These are phyloP conservation scores for Dalbergia oliveri DNA, from an alignment of 306 rosid genomes.

Conservation along the genomic window DNA sequence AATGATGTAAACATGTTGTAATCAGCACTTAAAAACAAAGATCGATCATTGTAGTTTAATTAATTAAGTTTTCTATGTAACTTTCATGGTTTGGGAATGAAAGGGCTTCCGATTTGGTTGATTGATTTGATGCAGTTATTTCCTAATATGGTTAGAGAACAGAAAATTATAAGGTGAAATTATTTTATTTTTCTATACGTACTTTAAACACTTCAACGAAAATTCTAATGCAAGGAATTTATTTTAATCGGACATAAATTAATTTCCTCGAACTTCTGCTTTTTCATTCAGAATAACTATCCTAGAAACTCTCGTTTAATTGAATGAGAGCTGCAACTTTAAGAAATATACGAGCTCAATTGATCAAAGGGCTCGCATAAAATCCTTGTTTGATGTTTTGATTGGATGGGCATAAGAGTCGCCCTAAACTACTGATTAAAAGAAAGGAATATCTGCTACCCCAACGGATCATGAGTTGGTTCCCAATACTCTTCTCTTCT, in stretches of 20 bases:
- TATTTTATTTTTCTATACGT: background rate
- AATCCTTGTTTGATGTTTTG: background rate
- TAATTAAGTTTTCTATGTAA: slow-evolving; percentile 12
- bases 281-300: background rate
- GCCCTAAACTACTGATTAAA: no score
- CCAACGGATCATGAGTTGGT: no score
- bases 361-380: background rate
- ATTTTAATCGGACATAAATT: background rate
- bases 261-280: background rate
- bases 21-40: background rate
- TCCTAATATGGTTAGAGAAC: background rate
- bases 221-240: background rate
- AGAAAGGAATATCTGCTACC: no score
- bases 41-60: background rate
- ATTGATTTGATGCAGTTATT: background rate
- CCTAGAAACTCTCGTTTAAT: background rate
- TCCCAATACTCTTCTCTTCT: background rate
- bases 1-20: slow-evolving; percentile 15
- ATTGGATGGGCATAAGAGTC: background rate
- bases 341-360: background rate
- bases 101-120: background rate
- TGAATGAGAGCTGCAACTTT: slow-evolving; percentile 1
- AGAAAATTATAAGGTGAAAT: background rate
- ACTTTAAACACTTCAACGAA: background rate
- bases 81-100: slow-evolving; percentile 2